Evolutionary conservation across 2,329 filamentous ascomycete genomes (phyloP).

Genomic region (Fusarium azukiicola): DNA sequence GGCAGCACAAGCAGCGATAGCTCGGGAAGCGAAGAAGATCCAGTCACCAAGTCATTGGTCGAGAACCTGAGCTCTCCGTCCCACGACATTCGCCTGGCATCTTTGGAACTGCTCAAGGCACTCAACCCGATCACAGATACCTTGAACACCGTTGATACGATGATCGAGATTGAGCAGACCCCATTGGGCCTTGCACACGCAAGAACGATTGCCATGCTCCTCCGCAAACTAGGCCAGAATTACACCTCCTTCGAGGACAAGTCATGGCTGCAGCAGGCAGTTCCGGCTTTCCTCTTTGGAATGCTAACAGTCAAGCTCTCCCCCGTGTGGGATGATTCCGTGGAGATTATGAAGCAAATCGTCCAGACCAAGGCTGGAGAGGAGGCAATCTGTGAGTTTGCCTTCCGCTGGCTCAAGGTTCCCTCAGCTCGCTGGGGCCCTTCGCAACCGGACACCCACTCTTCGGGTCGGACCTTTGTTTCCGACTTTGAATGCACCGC

Average conservation of each 20-base stretch:
- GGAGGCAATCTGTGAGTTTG: conserved; percentile 84
- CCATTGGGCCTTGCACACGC: conserved; percentile 88
- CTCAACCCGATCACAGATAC: conserved; percentile 65
- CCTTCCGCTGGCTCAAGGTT: conserved; percentile 88
- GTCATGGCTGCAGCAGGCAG: conserved; percentile 84
- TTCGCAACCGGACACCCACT: conserved; percentile 59
- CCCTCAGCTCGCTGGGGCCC: conserved; percentile 77
- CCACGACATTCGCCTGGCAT: conserved; percentile 86
- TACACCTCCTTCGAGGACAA: conserved; percentile 81
- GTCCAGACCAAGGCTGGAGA: conserved; percentile 86
- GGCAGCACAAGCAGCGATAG: conserved; percentile 67
- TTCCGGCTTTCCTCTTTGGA: conserved; percentile 93
- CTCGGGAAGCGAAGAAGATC: conserved; percentile 73
- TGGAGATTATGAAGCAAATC: conserved; percentile 87
- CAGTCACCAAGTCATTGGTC: conserved; percentile 83
- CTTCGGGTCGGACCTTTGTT: conserved; percentile 64
- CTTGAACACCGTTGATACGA: conserved; percentile 67
- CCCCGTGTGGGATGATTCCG: conserved; percentile 93
- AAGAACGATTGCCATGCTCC: conserved; percentile 90
- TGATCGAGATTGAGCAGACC: conserved; percentile 90
- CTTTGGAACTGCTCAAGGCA: conserved; percentile 85
- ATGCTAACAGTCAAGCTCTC: conserved; percentile 92
- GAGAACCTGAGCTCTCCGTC: conserved; percentile 88
- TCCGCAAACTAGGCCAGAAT: conserved; percentile 86
- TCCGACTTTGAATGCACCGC: conserved; percentile 95